Percentiles rank a stretch among this genome's conserved stretches.
Conservation (phyloP, 305 asterid species). For the Salvia sclarea region DNA sequence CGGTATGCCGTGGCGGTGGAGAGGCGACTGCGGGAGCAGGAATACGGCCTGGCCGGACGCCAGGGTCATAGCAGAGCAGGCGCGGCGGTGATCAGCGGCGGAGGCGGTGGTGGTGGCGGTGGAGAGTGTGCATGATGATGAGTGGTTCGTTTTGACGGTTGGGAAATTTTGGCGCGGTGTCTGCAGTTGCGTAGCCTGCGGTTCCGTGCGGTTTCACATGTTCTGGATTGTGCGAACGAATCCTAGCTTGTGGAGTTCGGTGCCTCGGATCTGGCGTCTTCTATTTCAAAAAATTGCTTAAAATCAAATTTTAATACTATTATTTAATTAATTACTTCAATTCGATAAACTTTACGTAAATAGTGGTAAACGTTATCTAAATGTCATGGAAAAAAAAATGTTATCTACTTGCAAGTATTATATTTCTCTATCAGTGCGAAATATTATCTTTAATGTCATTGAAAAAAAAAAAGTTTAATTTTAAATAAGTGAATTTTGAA, state of each 20-base stretch:
- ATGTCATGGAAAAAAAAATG: too few species aligned
- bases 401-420: too few species aligned
- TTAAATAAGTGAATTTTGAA: too few species aligned
- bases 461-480: too few species aligned
- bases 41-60: slow-evolving; percentile 28
- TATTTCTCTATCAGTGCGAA: too few species aligned
- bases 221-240: not conserved
- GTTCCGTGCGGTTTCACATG: not conserved
- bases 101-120: slow-evolving; percentile 36
- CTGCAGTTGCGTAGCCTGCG: not conserved
- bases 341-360: not conserved
- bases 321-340: too few species aligned
- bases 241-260: not conserved
- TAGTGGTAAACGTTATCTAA: not conserved
- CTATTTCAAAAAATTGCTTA: not conserved
- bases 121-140: slow-evolving; percentile 27
- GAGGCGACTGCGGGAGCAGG: slow-evolving; percentile 33
- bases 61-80: slow-evolving; percentile 37
- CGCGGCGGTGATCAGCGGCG: slow-evolving; percentile 35
- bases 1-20: slow-evolving; percentile 32
- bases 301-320: too few species aligned
- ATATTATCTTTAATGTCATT: too few species aligned
- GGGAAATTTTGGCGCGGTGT: slow-evolving; percentile 27
- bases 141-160: slow-evolving; percentile 32
- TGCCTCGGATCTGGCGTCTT: not conserved